Percentiles rank a stretch among this genome's conserved stretches.
Conservation (phyloP, 208 protist genomes). For the Perkinsela sp. region DNA sequence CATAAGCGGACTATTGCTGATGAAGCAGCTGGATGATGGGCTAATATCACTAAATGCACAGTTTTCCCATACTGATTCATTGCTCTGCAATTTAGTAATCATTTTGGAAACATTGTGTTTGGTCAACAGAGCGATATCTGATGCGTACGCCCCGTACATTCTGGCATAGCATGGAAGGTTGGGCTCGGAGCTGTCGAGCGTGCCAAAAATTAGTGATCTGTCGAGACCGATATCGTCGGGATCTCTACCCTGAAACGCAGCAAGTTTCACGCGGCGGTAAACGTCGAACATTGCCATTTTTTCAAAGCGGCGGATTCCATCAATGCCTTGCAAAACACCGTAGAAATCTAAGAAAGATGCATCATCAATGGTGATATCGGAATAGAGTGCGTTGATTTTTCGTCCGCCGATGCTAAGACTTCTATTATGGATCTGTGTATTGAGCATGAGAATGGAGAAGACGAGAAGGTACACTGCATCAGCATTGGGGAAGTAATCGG, state of each 20-base stretch:
- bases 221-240: too few relatives aligned
- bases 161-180: too few relatives aligned
- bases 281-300: background rate
- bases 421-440: slow-evolving; percentile 55
- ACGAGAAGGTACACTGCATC: slow-evolving; percentile 60
- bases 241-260: background rate
- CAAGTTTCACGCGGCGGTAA: background rate
- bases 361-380: background rate
- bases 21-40: too few relatives aligned
- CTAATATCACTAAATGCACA: too few relatives aligned
- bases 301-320: background rate
- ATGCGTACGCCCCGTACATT: too few relatives aligned
- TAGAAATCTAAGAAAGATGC: background rate
- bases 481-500: slow-evolving; percentile 13
- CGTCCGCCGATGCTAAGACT: background rate
- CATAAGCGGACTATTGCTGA: too few relatives aligned
- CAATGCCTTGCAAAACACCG: background rate
- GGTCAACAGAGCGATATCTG: too few relatives aligned
- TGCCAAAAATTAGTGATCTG: too few relatives aligned
- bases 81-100: too few relatives aligned
- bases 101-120: too few relatives aligned
- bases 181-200: too few relatives aligned
- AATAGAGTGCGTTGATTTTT: background rate
- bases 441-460: slow-evolving; percentile 68
- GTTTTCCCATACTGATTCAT: too few relatives aligned